Conservation (phyloP, 2,329 filamentous ascomycete species). For the Aspergillus alliaceus region DNA sequence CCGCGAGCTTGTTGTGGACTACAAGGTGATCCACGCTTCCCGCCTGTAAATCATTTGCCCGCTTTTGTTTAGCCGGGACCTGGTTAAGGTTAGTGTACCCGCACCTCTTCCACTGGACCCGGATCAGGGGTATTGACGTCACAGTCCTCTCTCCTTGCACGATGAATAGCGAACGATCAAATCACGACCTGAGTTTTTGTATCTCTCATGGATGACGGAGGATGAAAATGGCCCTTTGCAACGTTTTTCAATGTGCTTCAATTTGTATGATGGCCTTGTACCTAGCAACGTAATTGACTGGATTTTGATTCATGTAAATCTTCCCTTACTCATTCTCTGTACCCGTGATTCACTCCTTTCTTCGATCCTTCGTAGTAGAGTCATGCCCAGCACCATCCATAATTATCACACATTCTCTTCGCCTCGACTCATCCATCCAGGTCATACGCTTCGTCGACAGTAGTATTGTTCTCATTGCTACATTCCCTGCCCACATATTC, state of each 20-base stretch:
- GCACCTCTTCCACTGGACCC: not conserved
- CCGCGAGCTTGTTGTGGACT: slow-evolving; percentile 94
- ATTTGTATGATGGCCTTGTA: slow-evolving; percentile 21
- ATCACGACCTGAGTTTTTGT: slow-evolving; percentile 20
- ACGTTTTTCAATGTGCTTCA: slow-evolving; percentile 8
- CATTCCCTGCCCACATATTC: too few relatives aligned
- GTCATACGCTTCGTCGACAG: too few relatives aligned
- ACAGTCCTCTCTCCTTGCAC: slow-evolving; percentile 2
- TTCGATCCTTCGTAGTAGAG: too few relatives aligned
- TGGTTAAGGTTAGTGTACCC: slow-evolving; percentile 4
- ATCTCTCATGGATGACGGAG: slow-evolving; percentile 19
- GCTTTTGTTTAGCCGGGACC: slow-evolving; percentile 10
- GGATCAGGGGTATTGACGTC: slow-evolving; percentile 4
- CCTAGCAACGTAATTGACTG: slow-evolving; percentile 19
- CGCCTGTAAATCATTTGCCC: slow-evolving; percentile 53
- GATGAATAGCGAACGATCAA: slow-evolving; percentile 14
- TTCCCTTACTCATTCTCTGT: not conserved
- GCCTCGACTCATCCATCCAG: too few relatives aligned
- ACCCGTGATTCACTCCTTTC: too few relatives aligned
- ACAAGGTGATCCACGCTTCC: slow-evolving; percentile 91
- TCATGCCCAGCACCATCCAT: too few relatives aligned
- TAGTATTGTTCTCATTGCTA: too few relatives aligned
- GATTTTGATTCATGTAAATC: slow-evolving; percentile 3
- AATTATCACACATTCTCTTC: too few relatives aligned
- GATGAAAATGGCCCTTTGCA: slow-evolving; percentile 16